Percentiles rank a stretch among this genome's conserved stretches.
These are phyloP conservation scores for Daedalea quercina DNA, from an alignment of 768 basidiomycete species.

Conservation along the genomic window DNA sequence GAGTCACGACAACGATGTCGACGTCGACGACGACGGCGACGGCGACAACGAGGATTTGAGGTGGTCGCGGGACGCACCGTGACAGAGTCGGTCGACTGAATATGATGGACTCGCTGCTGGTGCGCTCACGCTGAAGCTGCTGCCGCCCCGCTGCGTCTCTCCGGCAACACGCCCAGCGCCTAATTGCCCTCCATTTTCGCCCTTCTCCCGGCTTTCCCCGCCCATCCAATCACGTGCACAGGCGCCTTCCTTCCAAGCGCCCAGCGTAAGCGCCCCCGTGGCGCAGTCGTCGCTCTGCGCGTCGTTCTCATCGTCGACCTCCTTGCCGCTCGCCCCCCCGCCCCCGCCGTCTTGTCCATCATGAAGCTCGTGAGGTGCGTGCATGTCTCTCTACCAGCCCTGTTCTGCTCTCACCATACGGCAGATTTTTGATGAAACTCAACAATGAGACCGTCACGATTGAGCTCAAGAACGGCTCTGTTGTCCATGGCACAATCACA, in stretches of 20 bases:
- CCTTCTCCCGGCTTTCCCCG: background rate
- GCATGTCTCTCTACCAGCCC: constrained; percentile 3
- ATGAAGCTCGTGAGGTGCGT: constrained; percentile 83
- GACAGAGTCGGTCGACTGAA: background rate
- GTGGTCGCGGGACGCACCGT: background rate
- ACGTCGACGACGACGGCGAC: background rate
- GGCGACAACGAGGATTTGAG: background rate
- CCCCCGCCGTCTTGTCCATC: too few species aligned
- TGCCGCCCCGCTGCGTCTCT: background rate
- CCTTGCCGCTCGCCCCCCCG: too few species aligned
- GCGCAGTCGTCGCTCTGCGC: too few species aligned
- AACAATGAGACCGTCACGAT: constrained; percentile 99
- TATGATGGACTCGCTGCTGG: too few species aligned
- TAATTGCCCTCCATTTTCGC: background rate
- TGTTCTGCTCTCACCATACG: background rate
- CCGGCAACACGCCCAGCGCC: background rate
- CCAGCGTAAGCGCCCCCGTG: too few species aligned
- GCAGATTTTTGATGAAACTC: constrained; percentile 97
- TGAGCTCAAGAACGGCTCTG: constrained; percentile 95
- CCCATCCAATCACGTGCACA: background rate
- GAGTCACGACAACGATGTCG: background rate
- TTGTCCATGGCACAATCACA: constrained; percentile 95
- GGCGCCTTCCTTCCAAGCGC: too few species aligned
- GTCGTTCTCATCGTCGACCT: too few species aligned
- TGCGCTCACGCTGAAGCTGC: too few species aligned